Percentiles rank a stretch among this genome's conserved stretches.
phyloP scores from a whole-genome alignment of 176 grass and related monocot species.

The Rhynchospora pubera region DNA sequence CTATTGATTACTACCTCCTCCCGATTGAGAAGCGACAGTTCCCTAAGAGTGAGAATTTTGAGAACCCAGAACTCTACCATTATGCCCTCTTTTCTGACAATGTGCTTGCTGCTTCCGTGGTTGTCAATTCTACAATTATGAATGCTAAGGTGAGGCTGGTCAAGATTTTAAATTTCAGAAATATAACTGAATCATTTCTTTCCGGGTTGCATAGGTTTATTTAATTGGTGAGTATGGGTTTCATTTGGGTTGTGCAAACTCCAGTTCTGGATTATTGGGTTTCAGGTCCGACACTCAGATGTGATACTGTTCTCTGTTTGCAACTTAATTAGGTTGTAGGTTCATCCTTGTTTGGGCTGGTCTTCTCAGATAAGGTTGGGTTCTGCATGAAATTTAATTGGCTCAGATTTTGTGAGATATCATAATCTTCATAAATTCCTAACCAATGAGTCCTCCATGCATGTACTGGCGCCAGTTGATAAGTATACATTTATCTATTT shows the following conservation, averaged over 20 bases:
- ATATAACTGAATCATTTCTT: neutral
- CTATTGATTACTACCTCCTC: constrained; percentile 95
- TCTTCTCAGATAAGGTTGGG: neutral
- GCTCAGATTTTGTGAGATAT: neutral
- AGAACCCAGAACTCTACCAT: constrained; percentile 84
- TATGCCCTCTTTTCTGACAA: constrained; percentile 99
- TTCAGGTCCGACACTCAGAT: neutral
- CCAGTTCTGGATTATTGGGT: neutral
- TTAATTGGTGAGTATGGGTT: neutral
- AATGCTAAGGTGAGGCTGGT: constrained; percentile 74
- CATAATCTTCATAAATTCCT: neutral
- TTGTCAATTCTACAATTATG: constrained; percentile 95
- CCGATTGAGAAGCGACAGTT: constrained; percentile 62
- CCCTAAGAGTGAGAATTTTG: constrained; percentile 67
- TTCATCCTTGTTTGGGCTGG: neutral
- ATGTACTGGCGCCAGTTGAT: neutral
- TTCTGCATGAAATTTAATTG: neutral
- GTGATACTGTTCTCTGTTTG: neutral
- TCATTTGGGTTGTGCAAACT: neutral
- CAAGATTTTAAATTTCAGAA: neutral
- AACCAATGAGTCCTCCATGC: neutral
- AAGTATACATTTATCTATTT: neutral
- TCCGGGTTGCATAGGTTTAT: neutral
- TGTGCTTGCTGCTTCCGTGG: constrained; percentile 88
- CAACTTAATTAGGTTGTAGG: neutral